These are phyloP conservation scores for Termitomyces sp. DNA, from an alignment of 768 basidiomycete genomes.

Conservation along the genomic window DNA sequence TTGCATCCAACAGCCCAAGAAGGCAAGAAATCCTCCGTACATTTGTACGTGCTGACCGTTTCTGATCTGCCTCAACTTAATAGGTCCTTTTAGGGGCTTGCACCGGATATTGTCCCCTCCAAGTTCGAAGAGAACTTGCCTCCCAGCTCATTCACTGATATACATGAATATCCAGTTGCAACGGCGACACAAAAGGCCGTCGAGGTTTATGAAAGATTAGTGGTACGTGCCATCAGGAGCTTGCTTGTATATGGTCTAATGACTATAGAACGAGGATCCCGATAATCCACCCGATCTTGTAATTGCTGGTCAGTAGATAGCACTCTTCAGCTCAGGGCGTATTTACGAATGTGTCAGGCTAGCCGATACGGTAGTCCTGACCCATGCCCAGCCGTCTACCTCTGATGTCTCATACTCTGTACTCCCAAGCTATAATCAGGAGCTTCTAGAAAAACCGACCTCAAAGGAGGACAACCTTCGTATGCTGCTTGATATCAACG, in stretches of 20 bases:
- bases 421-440: slow-evolving; percentile 48
- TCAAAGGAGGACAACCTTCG: slow-evolving; percentile 77
- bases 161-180: slow-evolving; percentile 70
- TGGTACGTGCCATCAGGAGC: slow-evolving; percentile 33
- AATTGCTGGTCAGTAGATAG: slow-evolving; percentile 48
- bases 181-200: slow-evolving; percentile 78
- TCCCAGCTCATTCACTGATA: slow-evolving; percentile 59
- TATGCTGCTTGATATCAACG: slow-evolving; percentile 87
- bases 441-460: slow-evolving; percentile 84
- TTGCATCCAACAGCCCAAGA: slow-evolving; percentile 86
- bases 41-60: slow-evolving; percentile 47
- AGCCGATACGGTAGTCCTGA: slow-evolving; percentile 97
- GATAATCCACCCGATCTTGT: slow-evolving; percentile 78
- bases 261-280: slow-evolving; percentile 40
- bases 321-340: background rate
- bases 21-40: slow-evolving; percentile 77
- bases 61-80: background rate
- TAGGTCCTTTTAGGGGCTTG: slow-evolving; percentile 26
- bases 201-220: slow-evolving; percentile 84
- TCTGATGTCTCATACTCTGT: slow-evolving; percentile 52
- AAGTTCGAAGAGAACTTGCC: slow-evolving; percentile 76
- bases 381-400: slow-evolving; percentile 59
- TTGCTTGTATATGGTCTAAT: background rate
- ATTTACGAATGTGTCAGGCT: background rate
- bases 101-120: slow-evolving; percentile 38